These are phyloP conservation scores for Hanseniaspora singularis DNA, from an alignment of 805 yeast genomes.

Conservation along the genomic window DNA sequence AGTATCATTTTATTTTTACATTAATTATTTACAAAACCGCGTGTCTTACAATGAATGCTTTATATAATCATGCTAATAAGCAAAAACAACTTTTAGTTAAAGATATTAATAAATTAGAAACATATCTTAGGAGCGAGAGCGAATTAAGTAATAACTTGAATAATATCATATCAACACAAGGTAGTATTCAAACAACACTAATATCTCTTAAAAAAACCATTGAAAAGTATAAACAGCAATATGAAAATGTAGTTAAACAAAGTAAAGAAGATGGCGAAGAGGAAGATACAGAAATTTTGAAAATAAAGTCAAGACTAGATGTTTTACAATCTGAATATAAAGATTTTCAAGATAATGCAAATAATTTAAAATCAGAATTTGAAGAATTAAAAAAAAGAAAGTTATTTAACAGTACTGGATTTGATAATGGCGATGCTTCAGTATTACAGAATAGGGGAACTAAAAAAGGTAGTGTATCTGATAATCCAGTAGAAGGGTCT, in stretches of 20 bases:
- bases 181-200: conserved; percentile 53
- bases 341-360: conserved; percentile 27
- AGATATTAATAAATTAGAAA: conserved; percentile 57
- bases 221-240: conserved; percentile 49
- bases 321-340: conserved; percentile 38
- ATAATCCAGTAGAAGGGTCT: conserved; percentile 19
- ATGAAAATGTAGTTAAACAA: conserved; percentile 42
- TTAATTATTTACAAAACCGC: not conserved
- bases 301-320: conserved; percentile 48
- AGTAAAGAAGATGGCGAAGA: conserved; percentile 32
- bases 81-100: conserved; percentile 62
- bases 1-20: not conserved
- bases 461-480: not conserved
- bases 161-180: conserved; percentile 47
- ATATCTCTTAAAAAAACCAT: conserved; percentile 66
- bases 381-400: conserved; percentile 2
- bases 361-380: conserved; percentile 25
- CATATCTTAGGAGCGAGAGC: conserved; percentile 17
- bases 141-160: conserved; percentile 34
- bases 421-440: conserved; percentile 1
- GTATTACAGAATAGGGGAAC: conserved; percentile 8
- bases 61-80: conserved; percentile 80
- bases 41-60: conserved; percentile 46
- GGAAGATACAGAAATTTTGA: conserved; percentile 27
- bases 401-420: conserved; percentile 10